Evolutionary conservation across 441 rosid genomes (phyloP), one percentile per base, ranked within the genome.

Genomic region (Pelargonium fulgidum): DNA sequence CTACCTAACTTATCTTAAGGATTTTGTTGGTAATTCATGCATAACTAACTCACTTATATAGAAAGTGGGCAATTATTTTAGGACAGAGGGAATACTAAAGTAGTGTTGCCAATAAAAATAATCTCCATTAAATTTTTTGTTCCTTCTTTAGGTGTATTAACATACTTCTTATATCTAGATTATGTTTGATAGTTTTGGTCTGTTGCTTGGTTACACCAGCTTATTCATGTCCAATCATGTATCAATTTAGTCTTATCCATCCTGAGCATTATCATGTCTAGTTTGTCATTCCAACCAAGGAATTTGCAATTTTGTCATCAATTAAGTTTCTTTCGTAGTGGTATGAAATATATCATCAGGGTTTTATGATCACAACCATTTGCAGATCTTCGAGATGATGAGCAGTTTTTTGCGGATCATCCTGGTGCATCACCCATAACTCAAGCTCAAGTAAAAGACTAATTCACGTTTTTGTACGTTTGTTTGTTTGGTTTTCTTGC

Each of bases 301-400:
- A 16, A 50, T 29, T 29, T 29, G 36, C 36, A 29, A 3, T 29
- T 29, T 29, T 29, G 36, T 29, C 36, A 29, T 29, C 36, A 29
- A 29, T 29, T 29, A 29, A 29, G 5, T 29, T 5, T 29, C 36
- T 29, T 5, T 26, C 33, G n/a, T n/a, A n/a, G n/a, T n/a, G n/a
- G n/a, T n/a, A 29, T 29, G 36, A 50, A 50, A 5, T 14, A 1
- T 50, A 50, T 50, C 58, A 17, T 50, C 58, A 50, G 16, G 58
- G 24, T 17, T 17, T 8, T 17, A 17, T 58, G 26, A 19, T 20
- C 22, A 22, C 17, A 10, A 58, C 13, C 29, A 8, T 19, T 2
- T 58, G 26, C 62, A 58, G 62, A 58, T 58, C 62, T 58, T 58
- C 62, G 62, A 58, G 62, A 58, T 58, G 62, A 58, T 58, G 62